Base-by-base conservation (phyloP, 1,284 basidiomycete genomes). In the Trametes versicolor region DNA sequence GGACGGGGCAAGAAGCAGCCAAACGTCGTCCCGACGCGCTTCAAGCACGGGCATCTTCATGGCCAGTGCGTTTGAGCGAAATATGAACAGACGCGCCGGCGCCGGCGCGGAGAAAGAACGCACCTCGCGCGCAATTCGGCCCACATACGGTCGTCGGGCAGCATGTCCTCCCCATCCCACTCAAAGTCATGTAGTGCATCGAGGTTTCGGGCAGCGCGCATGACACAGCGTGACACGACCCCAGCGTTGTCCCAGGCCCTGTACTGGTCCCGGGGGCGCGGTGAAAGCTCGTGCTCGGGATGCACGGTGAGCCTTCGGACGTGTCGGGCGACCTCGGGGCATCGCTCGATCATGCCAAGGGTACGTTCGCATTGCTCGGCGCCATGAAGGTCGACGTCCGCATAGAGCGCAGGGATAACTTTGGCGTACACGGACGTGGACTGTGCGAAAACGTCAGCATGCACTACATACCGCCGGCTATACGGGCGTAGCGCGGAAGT, bases 111-210 rank as follows among this genome's bases (percentile, higher is more conserved):
- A n/a, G 41, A 4, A 49, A 43, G 13, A 7, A 36, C 25, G 78
- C 85, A 92, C 91, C 84, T 85, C 62, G 83, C 75, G 41, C 88
- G 84, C 68, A 92, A 78, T 60, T 86, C 85, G 65, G 88, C 84
- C 90, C 90, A 92, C 87, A 92, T 88, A 66, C 89, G 86, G 67
- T 92, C 91, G 65, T 85, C 79, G 41, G 82, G 84, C 2, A 90
- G 84, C 37, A 86, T 76, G 70, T 90, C 89, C 59, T 89, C 87
- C 4, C 83, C 88, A 65, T 88, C 87, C 90, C 90, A 92, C 36
- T 84, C 77, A 70, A 92, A 92, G 12, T 79, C 84, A 36, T 81
- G 78, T 53, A 92, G 80, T 23, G 87, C 88, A 60, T 92, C 90
- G 48, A 92, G 76, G 49, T 79, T 75, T 68, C 72, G 78, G 29